Evolutionary conservation across 305 asterid genomes (phyloP).

Genomic region (Rubia balearica): DNA sequence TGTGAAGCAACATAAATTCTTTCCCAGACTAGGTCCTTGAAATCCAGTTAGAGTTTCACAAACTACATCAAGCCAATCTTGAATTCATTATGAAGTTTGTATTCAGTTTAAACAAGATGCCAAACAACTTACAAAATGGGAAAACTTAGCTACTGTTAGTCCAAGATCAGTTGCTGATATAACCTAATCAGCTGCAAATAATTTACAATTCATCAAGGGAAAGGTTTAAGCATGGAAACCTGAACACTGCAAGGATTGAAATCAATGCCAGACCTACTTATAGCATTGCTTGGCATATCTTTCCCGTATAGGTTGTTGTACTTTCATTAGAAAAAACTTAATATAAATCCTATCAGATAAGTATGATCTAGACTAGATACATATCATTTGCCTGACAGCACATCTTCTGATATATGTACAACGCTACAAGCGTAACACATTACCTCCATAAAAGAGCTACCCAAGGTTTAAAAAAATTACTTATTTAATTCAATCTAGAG

Average conservation of each 20-base stretch:
- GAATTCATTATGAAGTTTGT: not conserved
- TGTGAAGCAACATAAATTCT: not conserved
- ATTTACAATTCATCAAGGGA: not conserved
- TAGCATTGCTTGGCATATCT: too few relatives aligned
- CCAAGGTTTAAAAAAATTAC: too few relatives aligned
- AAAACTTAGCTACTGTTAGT: not conserved
- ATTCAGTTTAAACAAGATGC: not conserved
- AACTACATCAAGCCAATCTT: slow-evolving; percentile 6
- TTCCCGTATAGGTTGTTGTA: too few relatives aligned
- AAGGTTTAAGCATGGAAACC: not conserved
- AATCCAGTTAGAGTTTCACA: not conserved
- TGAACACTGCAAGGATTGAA: not conserved
- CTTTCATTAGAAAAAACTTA: too few relatives aligned
- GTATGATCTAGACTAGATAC: not conserved
- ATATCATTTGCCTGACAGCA: not conserved
- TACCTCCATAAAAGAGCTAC: too few relatives aligned
- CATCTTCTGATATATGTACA: too few relatives aligned
- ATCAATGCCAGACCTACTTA: too few relatives aligned
- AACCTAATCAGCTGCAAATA: not conserved
- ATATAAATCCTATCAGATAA: not conserved
- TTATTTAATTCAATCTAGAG: too few relatives aligned
- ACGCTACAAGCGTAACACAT: too few relatives aligned
- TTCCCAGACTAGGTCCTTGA: not conserved
- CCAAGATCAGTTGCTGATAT: not conserved
- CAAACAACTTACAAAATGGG: not conserved